Evolutionary conservation across 305 asterid genomes (phyloP), one percentile per base, ranked within the genome.

Genomic region (Euphrasia arctica): DNA sequence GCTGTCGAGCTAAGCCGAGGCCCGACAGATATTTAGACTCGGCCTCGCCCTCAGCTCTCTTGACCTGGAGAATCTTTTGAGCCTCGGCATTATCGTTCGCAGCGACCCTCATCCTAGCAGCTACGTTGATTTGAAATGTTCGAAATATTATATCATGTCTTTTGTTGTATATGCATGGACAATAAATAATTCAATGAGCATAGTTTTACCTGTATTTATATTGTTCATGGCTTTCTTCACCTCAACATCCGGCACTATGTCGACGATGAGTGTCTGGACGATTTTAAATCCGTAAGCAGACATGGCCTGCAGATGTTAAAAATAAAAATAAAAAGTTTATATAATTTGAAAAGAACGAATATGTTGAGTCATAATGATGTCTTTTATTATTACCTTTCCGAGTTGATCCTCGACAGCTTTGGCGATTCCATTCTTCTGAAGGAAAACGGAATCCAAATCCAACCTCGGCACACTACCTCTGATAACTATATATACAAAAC

Each of bases 21-120:
- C 96, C 98, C 32, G 96, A 96, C 5, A 91, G 87, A 77, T 91
- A 91, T 82, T 91, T 91, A 72, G 98, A 64, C 74, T 91, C 96
- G 15, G 96, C 98, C 2, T 91, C 98, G 2, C 87, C 96, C 76
- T 91, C 98, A 58, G 98, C 98, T 74, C 75, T 91, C 82, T 91
- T 60, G 22, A 18, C 22, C 22, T 18, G 22, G 22, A 18, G 22
- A 18, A 18, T 18, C 22, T 18, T 18, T 18, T 91, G 96, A 4
- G 98, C 94, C 79, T 91, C 98, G 6, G 96, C 98, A 69, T 82
- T 91, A 90, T 86, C 50, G 50, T 43, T 43, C 10, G 50, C 50
- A 0, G 50, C 50, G 11, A 43, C 51, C 9, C 51, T 47, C 51
- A 47, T 10, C 51, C 51, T 47, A 11, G 51, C 1, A 47, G 51